Percentiles rank a stretch among this genome's conserved stretches.
Evolutionary conservation across 345 rosid genomes (phyloP).

Genomic region (Xanthoceras sorbifolium): DNA sequence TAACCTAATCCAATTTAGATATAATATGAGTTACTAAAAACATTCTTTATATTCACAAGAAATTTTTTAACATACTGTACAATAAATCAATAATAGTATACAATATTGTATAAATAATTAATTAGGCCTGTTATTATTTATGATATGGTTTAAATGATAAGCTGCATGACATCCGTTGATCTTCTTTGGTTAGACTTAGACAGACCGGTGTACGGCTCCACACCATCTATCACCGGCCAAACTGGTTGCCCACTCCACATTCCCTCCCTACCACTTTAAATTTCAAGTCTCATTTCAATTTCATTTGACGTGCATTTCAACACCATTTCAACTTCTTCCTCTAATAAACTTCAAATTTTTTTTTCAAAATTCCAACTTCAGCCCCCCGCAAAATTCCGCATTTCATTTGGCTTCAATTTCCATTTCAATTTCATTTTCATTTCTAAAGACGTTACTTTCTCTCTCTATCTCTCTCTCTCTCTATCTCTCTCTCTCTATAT

Average conservation of each 20-base stretch:
- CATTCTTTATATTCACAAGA: too few relatives aligned
- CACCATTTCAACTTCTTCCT: conserved; percentile 12
- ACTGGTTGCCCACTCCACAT: not conserved
- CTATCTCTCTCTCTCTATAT: not conserved
- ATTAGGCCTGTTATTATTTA: too few relatives aligned
- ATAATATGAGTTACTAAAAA: too few relatives aligned
- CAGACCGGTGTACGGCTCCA: too few relatives aligned
- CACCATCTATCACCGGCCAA: not conserved
- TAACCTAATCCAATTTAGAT: too few relatives aligned
- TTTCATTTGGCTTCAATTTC: conserved; percentile 16
- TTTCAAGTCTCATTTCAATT: conserved; percentile 33
- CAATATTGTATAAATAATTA: too few relatives aligned
- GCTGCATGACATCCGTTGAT: too few relatives aligned
- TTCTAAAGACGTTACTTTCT: conserved; percentile 17
- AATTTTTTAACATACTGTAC: too few relatives aligned
- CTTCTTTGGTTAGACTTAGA: too few relatives aligned
- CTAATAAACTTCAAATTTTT: not conserved
- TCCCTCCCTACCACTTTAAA: not conserved
- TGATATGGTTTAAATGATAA: too few relatives aligned
- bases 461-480: conserved; percentile 7
- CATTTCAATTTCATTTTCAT: conserved; percentile 19
- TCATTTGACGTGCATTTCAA: conserved; percentile 37
- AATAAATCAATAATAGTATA: too few relatives aligned
- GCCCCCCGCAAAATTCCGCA: not conserved
- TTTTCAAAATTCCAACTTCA: not conserved